These are phyloP conservation scores for Exophiala viscosa DNA, from an alignment of 2,329 filamentous ascomycete genomes.

Conservation along the genomic window DNA sequence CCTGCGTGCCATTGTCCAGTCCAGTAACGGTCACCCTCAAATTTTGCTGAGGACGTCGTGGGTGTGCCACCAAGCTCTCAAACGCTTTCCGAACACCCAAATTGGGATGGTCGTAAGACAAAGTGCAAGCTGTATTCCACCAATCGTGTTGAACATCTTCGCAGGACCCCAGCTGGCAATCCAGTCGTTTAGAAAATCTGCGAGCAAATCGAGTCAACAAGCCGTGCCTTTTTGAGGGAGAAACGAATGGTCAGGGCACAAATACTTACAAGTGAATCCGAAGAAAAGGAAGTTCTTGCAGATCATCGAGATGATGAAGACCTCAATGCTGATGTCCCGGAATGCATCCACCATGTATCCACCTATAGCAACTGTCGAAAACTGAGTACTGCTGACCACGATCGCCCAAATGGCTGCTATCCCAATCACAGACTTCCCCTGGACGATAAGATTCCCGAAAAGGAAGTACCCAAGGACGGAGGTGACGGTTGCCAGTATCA, in stretches of 20 bases:
- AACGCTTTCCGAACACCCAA: constrained; percentile 10
- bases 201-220: not conserved
- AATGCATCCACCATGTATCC: constrained; percentile 91
- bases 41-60: not conserved
- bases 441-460: not conserved
- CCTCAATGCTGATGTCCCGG: constrained; percentile 79
- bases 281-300: constrained; percentile 95
- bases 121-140: constrained; percentile 4
- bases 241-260: not conserved
- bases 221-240: not conserved
- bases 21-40: not conserved
- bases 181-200: constrained; percentile 9
- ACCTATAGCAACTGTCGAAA: constrained; percentile 73
- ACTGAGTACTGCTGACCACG: constrained; percentile 83
- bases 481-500: constrained; percentile 74
- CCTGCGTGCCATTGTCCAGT: too few species aligned
- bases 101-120: constrained; percentile 5
- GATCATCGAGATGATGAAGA: constrained; percentile 81
- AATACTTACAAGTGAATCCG: constrained; percentile 34
- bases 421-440: constrained; percentile 41
- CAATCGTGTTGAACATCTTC: constrained; percentile 6
- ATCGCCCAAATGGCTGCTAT: constrained; percentile 76
- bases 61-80: constrained; percentile 4
- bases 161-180: not conserved
- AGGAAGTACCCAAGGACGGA: constrained; percentile 70